Evolutionary conservation across 2,329 filamentous ascomycete species (phyloP).

Genomic region (Mariannaea elegans): DNA sequence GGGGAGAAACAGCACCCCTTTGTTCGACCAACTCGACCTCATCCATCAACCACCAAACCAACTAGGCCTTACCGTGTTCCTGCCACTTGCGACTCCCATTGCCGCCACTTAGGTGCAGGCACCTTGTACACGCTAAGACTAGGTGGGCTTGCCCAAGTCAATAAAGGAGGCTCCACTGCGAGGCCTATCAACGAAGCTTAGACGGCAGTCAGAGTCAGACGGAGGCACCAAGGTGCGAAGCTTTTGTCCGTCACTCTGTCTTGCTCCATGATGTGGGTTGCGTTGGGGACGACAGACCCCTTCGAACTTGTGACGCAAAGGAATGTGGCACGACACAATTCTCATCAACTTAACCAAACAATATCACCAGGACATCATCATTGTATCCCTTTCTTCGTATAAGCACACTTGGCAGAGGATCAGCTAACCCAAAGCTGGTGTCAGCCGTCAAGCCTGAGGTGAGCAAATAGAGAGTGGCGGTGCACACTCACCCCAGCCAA

Average conservation of each 20-base stretch:
- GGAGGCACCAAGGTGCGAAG: constrained; percentile 3
- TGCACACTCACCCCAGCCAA: constrained; percentile 13
- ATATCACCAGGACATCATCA: background rate
- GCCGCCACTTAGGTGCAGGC: background rate
- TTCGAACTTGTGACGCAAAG: background rate
- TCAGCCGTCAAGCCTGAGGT: constrained; percentile 11
- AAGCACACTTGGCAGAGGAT: background rate
- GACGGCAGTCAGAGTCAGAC: constrained; percentile 8
- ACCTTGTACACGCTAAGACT: constrained; percentile 13
- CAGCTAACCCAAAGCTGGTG: constrained; percentile 1
- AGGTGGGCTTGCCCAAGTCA: constrained; percentile 15
- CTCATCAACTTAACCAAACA: background rate
- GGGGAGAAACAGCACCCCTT: too few relatives aligned
- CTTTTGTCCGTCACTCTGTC: background rate
- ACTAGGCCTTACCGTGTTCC: background rate
- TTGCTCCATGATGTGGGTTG: background rate
- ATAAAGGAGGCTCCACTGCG: constrained; percentile 14
- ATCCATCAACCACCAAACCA: background rate
- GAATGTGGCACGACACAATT: background rate
- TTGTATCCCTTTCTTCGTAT: constrained; percentile 6
- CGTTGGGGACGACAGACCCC: background rate
- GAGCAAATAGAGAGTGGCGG: constrained; percentile 20
- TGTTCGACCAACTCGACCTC: too few relatives aligned
- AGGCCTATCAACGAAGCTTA: constrained; percentile 10
- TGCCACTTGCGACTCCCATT: too few relatives aligned